Evolutionary conservation across 768 basidiomycete genomes (phyloP).

Genomic region (Pluteus cervinus): DNA sequence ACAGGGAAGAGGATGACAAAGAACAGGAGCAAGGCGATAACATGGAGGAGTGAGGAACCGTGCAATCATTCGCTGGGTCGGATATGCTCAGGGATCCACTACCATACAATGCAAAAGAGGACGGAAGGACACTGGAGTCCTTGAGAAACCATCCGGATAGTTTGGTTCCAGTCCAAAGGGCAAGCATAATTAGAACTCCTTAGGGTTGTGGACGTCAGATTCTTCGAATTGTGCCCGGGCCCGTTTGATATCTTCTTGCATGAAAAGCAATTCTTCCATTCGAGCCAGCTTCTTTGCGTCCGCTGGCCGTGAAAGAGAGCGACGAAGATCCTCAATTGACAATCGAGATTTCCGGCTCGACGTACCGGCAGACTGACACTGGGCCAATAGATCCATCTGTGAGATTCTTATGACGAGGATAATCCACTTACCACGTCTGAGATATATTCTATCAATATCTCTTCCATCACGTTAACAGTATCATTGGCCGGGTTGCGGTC

Average conservation of each 20-base stretch:
- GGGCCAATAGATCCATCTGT: conserved; percentile 9
- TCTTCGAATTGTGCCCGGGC: conserved; percentile 74
- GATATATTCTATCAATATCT: conserved; percentile 87
- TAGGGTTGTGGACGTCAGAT: conserved; percentile 35
- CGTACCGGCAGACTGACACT: conserved; percentile 75
- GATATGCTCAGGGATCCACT: background rate
- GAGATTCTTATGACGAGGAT: conserved; percentile 6
- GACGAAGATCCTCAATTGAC: conserved; percentile 80
- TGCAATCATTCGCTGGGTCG: background rate
- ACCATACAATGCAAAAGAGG: background rate
- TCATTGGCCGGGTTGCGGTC: conserved; percentile 84
- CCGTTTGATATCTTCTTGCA: conserved; percentile 92
- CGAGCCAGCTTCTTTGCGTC: conserved; percentile 90
- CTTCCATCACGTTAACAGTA: conserved; percentile 89
- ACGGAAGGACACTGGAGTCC: background rate
- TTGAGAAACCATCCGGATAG: background rate
- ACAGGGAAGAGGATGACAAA: conserved; percentile 22
- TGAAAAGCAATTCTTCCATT: conserved; percentile 88
- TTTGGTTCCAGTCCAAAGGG: background rate
- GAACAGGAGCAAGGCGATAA: conserved; percentile 35
- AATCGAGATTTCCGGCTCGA: conserved; percentile 67
- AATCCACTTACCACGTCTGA: conserved; percentile 70
- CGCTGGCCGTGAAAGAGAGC: conserved; percentile 75
- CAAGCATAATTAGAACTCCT: conserved; percentile 30
- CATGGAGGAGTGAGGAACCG: conserved; percentile 59